Evolutionary conservation across 2,329 filamentous ascomycete species (phyloP), one percentile per base, ranked within the genome.

Genomic region (Sphaceloma murrayae): DNA sequence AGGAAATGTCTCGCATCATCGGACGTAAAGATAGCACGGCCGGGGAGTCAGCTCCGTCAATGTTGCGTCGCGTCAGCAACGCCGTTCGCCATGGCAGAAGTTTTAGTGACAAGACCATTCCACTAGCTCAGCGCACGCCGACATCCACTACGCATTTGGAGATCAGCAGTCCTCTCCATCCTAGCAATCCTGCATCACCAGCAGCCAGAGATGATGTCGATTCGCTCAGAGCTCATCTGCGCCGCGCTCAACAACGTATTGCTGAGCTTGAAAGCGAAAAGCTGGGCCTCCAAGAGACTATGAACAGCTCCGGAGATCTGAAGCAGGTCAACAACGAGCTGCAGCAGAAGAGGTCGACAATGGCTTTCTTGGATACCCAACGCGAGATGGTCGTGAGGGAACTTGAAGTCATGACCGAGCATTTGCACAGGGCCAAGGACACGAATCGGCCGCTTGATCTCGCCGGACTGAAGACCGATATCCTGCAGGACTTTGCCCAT

Each of bases 341-440:
- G 17, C 74, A 84, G 26, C 88, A 96, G 63, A 96, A 96, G 68
- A 76, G 91, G 47, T 94, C 93, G 56, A 96, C 91, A 0, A 91
- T 98, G 61, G 89, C 89, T 5, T 84, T 93, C 13, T 70, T 96
- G 42, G 89, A 96, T 60, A 89, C 88, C 0, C 86, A 95, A 63
- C 86, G 87, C 40, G 89, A 96, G 64, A 88, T 96, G 61, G 89
- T 94, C 65, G 85, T 96, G 56, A 82, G 85, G 30, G 87, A 96
- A 62, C 70, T 96, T 13, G 86, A 94, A 58, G 82, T 89, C 27
- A 75, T 95, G 56, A 88, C 86, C 3, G 85, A 88, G 34, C 89
- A 91, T 58, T 78, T 95, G 14, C 83, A 89, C 58, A 78, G 77
- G 43, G 87, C 86, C 45, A 95, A 94, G 65, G 80, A 85, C 51